Conservation (phyloP, 2,329 filamentous ascomycete genomes). For the Colletotrichum incanum region DNA sequence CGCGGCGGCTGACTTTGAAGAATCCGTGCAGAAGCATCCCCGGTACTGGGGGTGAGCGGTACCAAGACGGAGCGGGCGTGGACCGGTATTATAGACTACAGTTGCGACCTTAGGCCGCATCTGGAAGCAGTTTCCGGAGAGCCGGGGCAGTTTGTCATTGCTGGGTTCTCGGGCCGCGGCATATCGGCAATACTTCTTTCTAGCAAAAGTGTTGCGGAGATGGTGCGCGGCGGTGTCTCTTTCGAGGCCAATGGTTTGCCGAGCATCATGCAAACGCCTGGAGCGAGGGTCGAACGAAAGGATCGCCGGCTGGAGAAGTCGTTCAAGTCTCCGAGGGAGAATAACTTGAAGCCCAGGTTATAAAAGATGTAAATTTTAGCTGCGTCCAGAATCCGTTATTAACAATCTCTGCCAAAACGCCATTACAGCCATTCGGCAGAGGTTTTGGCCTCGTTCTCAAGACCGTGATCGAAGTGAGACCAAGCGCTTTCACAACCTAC, state of each 20-base stretch:
- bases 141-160: conserved; percentile 58
- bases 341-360: conserved; percentile 3
- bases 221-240: background rate
- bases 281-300: background rate
- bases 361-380: background rate
- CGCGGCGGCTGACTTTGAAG: too few species aligned
- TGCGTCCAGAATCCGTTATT: background rate
- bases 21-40: too few species aligned
- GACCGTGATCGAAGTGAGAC: background rate
- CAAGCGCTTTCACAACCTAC: too few species aligned
- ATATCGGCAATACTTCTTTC: background rate
- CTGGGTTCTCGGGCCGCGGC: conserved; percentile 60
- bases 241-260: background rate
- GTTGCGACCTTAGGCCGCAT: too few species aligned
- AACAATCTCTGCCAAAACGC: background rate
- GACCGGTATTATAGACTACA: too few species aligned
- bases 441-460: too few species aligned
- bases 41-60: too few species aligned
- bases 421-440: background rate
- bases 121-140: conserved; percentile 31
- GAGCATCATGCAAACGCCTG: background rate
- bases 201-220: background rate
- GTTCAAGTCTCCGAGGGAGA: background rate
- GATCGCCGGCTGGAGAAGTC: conserved; percentile 1
- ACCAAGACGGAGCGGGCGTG: too few species aligned